Percentiles rank a stretch among this genome's conserved stretches.
These are phyloP conservation scores for Erigeron philadelphicus DNA, from an alignment of 140 eudicot genomes.

Conservation along the genomic window DNA sequence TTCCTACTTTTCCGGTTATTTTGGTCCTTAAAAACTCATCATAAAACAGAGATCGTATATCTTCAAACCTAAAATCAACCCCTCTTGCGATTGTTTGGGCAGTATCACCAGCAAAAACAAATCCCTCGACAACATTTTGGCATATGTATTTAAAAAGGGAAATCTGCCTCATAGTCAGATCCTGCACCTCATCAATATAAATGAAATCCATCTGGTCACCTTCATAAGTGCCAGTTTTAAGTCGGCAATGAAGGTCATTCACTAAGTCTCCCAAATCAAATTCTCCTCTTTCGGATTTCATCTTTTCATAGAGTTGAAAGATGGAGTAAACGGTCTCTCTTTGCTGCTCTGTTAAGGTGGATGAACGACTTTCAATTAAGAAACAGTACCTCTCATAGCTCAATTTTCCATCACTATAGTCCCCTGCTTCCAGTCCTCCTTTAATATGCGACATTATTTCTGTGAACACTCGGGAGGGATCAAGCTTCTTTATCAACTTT, in stretches of 20 bases:
- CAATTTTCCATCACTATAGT: conserved; percentile 30
- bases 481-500: conserved; percentile 46
- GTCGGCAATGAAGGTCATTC: conserved; percentile 58
- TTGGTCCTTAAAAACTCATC: conserved; percentile 41
- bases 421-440: conserved; percentile 56
- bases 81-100: conserved; percentile 86
- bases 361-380: conserved; percentile 38
- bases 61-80: conserved; percentile 68
- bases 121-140: conserved; percentile 67
- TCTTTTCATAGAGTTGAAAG: conserved; percentile 52
- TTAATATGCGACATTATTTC: conserved; percentile 74
- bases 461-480: conserved; percentile 54
- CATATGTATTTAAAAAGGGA: conserved; percentile 60
- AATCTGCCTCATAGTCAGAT: conserved; percentile 61
- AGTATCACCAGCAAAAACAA: conserved; percentile 70
- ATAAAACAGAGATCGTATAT: conserved; percentile 56
- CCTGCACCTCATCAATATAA: conserved; percentile 82
- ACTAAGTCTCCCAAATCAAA: conserved; percentile 72
- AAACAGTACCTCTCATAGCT: conserved; percentile 34
- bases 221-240: conserved; percentile 27
- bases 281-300: conserved; percentile 50
- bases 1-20: conserved; percentile 32
- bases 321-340: conserved; percentile 45
- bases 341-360: conserved; percentile 40
- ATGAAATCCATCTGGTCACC: conserved; percentile 63